Evolutionary conservation across 768 basidiomycete genomes (phyloP).

Genomic region (Asterophora parasitica): DNA sequence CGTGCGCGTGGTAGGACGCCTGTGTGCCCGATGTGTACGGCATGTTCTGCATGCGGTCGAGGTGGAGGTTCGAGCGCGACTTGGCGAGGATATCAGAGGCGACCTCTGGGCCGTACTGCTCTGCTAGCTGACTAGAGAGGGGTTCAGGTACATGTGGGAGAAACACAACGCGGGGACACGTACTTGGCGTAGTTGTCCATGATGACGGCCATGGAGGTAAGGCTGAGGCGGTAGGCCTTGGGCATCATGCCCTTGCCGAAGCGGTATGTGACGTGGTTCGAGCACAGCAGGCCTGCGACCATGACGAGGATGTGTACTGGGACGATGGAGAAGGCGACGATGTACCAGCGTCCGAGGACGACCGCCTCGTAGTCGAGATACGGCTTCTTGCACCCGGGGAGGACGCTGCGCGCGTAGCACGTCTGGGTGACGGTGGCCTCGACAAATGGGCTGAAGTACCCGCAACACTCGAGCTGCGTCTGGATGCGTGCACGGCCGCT

Average conservation of each 20-base stretch:
- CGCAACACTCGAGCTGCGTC: conserved; percentile 71
- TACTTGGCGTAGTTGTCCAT: conserved; percentile 82
- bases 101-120: conserved; percentile 58
- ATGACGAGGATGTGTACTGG: conserved; percentile 64
- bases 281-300: conserved; percentile 60
- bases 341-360: conserved; percentile 61
- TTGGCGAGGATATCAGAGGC: conserved; percentile 50
- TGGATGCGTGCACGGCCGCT: conserved; percentile 62
- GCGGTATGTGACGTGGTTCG: conserved; percentile 79
- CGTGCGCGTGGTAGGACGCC: not conserved
- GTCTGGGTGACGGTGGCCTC: conserved; percentile 71
- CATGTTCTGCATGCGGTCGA: conserved; percentile 20
- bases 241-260: conserved; percentile 91
- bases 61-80: conserved; percentile 42
- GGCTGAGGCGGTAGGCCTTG: conserved; percentile 69
- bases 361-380: conserved; percentile 54
- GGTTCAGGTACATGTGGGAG: not conserved
- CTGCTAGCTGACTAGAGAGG: conserved; percentile 52
- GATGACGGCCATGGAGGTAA: conserved; percentile 70
- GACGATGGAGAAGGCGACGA: conserved; percentile 57
- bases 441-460: conserved; percentile 75
- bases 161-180: conserved; percentile 10
- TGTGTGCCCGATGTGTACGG: conserved; percentile 18
- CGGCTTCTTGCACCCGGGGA: conserved; percentile 70
- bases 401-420: conserved; percentile 64